Evolutionary conservation across 495 filamentous ascomycete species (phyloP).

Genomic region (Aspergillus coremiiformis): DNA sequence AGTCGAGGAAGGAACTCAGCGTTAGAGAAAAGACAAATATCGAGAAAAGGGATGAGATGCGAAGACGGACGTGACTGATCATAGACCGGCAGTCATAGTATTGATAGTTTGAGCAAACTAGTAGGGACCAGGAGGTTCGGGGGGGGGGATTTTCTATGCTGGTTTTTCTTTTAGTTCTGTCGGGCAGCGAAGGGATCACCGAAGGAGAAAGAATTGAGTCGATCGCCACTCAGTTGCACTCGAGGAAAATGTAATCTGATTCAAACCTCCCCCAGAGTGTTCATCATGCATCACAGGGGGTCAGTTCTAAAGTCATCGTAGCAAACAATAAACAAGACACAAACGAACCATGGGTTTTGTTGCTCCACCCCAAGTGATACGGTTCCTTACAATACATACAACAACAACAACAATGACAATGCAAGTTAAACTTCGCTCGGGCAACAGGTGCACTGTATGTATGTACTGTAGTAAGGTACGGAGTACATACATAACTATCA

Average conservation of each 20-base stretch:
- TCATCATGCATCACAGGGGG: background rate
- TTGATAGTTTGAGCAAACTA: conserved; percentile 8
- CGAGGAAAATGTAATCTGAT: background rate
- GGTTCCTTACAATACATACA: background rate
- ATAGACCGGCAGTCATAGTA: conserved; percentile 11
- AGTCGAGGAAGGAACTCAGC: background rate
- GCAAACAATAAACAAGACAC: conserved; percentile 1
- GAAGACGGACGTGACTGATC: conserved; percentile 12
- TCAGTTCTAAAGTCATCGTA: background rate
- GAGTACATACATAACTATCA: too few species aligned
- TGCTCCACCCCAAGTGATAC: conserved; percentile 1
- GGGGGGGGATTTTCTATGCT: conserved; percentile 12
- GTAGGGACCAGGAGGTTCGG: conserved; percentile 6
- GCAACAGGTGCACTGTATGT: background rate
- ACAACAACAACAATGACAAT: too few species aligned
- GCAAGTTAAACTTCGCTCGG: too few species aligned
- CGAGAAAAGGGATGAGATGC: background rate
- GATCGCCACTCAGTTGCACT: background rate
- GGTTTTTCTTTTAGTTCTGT: conserved; percentile 1
- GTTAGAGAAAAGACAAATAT: background rate
- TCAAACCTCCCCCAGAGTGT: background rate
- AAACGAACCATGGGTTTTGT: conserved; percentile 4
- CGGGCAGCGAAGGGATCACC: conserved; percentile 12
- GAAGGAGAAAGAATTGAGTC: conserved; percentile 2
- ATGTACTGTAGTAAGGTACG: too few species aligned